Evolutionary conservation across 192 early-diverging fungal species (phyloP), one percentile per base, ranked within the genome.

Genomic region (Allomyces arbusculus): DNA sequence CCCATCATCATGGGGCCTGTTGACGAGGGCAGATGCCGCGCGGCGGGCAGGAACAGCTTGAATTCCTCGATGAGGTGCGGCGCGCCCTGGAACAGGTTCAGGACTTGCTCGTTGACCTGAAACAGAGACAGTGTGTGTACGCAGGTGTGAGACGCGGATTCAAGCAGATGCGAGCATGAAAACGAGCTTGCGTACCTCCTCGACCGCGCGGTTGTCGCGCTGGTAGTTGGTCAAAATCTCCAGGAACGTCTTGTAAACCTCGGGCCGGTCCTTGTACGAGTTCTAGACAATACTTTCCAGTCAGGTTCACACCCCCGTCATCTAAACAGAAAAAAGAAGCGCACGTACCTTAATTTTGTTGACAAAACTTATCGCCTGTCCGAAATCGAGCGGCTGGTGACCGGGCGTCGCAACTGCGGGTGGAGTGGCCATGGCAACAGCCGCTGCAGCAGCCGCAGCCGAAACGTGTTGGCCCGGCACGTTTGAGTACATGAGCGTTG

Each of bases 151-250:
- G n/a, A n/a, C n/a, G n/a, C n/a, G n/a, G n/a, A n/a, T n/a, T n/a
- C n/a, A n/a, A n/a, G n/a, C n/a, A n/a, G n/a, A n/a, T n/a, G n/a
- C n/a, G n/a, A n/a, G n/a, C n/a, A n/a, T n/a, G n/a, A n/a, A n/a
- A 1, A 3, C 23, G 16, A 45, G 20, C 63, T 43, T 19, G 11
- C 43, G 28, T 75, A 87, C 87, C 68, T 99, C 96, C 64, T 92
- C 87, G 55, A 97, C 97, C 1, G 96, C 91, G 64, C 89, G 91
- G 66, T 88, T 85, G 68, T 99, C 94, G 67, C 90, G 89, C 74
- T 99, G 96, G 73, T 97, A 97, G 14, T 90, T 94, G 78, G 96
- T 93, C 67, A 99, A 71, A 26, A 99, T 93, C 71, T 97, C 95
- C 64, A 99, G 71, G 72, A 99, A 99, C 73, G 94, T 89, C 70